Evolutionary conservation across 352 stramenopile species (phyloP), one percentile per base, ranked within the genome.

Genomic region (Pythium aquatile): DNA sequence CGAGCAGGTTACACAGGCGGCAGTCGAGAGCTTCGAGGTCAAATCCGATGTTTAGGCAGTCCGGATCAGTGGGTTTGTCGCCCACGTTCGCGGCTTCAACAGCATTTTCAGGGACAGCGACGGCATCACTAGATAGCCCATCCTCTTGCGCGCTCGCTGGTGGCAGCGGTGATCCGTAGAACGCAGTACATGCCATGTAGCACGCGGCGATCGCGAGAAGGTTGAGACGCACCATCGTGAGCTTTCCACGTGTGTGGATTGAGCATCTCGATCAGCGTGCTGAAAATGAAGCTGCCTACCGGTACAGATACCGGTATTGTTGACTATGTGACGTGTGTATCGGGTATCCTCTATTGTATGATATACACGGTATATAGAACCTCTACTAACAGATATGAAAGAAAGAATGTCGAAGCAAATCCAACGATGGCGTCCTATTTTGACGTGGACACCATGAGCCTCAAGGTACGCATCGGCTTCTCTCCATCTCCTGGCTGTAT

Each of bases 11-110:
- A 64, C 83, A 91, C n/a, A 83, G 63, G 16, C 68, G 69, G 53
- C 82, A 91, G 59, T 91, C 77, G 37, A 91, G 77, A 17, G 70
- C 73, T 29, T 88, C 75, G 0, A 58, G 58, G 55, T 89, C 82
- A 65, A 90, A 91, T 13, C 82, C 82, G 20, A 76, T 68, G 4
- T 52, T 63, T 3, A 76, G 46, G 26, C 82, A 91, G 40, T 67
- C 28, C 24, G 39, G 20, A 26, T 73, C 66, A 5, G 67, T 68
- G 16, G 20, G 56, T 0, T 54, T 54, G 4, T 52, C 44, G n/a
- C 2, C 56, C 4, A 32, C 28, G 28, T 63, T 44, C 2, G 16
- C 47, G 0, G 42, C n/a, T 13, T 68, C 55, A 16, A 68, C 20
- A 58, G 65, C 51, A 46, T 44, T 17, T 60, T 53, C 7, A 5